Evolutionary conservation across 148 eudicot species (phyloP), one percentile per base, ranked within the genome.

Genomic region (Cornus suecica): DNA sequence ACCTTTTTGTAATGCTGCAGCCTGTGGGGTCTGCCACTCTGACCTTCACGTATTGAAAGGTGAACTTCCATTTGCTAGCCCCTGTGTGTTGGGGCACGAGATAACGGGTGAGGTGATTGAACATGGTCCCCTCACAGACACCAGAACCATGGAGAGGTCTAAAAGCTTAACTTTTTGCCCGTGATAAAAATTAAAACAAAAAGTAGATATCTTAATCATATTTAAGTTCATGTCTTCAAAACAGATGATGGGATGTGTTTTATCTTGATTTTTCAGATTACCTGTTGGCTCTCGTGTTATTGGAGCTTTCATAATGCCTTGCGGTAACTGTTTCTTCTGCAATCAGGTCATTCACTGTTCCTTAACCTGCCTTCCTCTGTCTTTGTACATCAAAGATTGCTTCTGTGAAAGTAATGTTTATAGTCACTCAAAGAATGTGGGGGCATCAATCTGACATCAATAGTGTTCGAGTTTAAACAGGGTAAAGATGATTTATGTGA

Each of bases 271-370:
- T 79, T 77, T 78, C 89, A 96, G 99, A 81, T 87, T 80, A 78
- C 99, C 99, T 26, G 68, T 90, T 65, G 99, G 99, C 78, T 84
- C 99, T 75, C 99, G 75, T 78, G 97, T 96, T 72, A 84, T 96
- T 77, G 99, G 98, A 83, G 97, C 99, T 74, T 96, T 96, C 77
- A 96, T 96, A 77, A 96, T 96, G 99, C 99, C 99, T 31, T 96
- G 99, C 77, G 99, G 99, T 74, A 90, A 73, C 88, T 96, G 99
- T 83, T 79, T 84, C 83, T 96, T 86, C 81, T 96, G 99, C 84
- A 83, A 86, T 71, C 90, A 88, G 98, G 99, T 94, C 78, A 74
- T 54, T 65, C 52, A 61, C n/a, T 16, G 62, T 31, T 28, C 8
- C 74, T 54, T 25, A 26, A 45, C 66, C 14, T 66, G 20, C 31